Base-by-base conservation (phyloP, 108 stramenopile species). In the Cyclostephanos tholiformis region DNA sequence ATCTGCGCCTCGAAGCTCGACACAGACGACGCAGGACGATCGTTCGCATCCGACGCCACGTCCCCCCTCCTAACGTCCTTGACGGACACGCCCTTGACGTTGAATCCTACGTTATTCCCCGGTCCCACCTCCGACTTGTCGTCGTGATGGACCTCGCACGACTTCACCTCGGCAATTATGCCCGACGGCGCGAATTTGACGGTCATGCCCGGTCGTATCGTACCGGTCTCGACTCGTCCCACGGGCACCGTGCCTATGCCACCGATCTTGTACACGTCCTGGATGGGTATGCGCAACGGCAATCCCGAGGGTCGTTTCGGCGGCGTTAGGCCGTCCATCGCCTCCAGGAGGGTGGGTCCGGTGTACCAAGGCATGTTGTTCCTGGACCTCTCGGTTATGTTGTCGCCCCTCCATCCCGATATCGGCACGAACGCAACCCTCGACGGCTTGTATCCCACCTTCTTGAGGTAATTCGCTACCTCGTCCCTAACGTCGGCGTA, bases 381-480 rank as follows among this genome's bases (percentile, higher is more conserved):
- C 29, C 4, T 32, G 32, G 92, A 91, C 64, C 66, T 81, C 55
- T 95, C 91, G 50, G 88, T 86, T 63, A 99, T 92, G 86, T 99
- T 99, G 76, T 94, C 97, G 49, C 99, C 99, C 35, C 71, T 87
- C 94, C 96, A 96, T 53, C 98, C 99, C 22, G 92, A 94, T 48
- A 98, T 86, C 17, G 98, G 99, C 56, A 99, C 84, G 82, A 97
- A 98, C 38, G 83, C 87, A 52, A 98, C 85, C 71, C 94, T 88
- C 60, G 75, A 81, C 20, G 84, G 74, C 63, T 87, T 82, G 74
- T 87, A 92, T 63, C 90, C 91, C 39, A 77, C 81, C 65, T 87
- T 86, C 72, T 89, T 87, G 48, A 90, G 56, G 76, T 89, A 93
- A 8, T 67, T 69, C 63, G 74, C 52, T 10, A 93, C 67, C 76